Base-by-base conservation (phyloP, 2,329 filamentous ascomycete species). In the Rhynchosporium graminicola region DNA sequence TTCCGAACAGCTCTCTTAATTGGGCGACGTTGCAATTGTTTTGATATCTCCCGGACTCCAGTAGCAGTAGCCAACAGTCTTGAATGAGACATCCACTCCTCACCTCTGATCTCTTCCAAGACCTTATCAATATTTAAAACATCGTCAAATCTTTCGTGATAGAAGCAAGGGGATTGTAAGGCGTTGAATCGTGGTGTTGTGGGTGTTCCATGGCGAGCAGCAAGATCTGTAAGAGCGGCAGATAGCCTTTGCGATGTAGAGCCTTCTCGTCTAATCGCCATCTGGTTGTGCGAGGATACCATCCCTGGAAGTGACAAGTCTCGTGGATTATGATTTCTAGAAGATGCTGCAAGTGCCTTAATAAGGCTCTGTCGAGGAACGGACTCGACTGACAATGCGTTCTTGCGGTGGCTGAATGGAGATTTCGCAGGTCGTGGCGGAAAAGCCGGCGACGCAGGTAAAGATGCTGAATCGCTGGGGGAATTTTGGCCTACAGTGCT, bases 141-240 rank as follows among this genome's bases (percentile, higher is more conserved):
- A 74, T 97, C 92, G 71, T 97, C 95, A 73, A 99, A 99, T 66
- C 94, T 87, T 77, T 96, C 91, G 78, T 99, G 95, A 79, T 97
- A 98, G 79, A 96, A 99, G 79, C 95, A 99, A 13, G 95, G 95
- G 50, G 93, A 97, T 70, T 94, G 89, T 59, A 98, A 80, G 9
- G 89, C 83, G 10, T 88, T 83, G 68, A 93, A 82, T 75, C 43
- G 79, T 78, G 70, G 76, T 69, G 75, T 73, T 73, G 68, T 65
- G 8, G 75, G 73, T 15, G 72, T 71, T 7, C 66, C 68, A 55
- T 70, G 71, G 60, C 68, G 67, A 15, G 63, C 62, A 61, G 81
- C 80, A 45, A 86, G 74, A 65, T 79, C 80, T 20, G 82, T 80
- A 33, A 85, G 74, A n/a, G 82, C 82, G 7, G 80, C 77, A 7